These are phyloP conservation scores for Ogataea trehalophila DNA, from an alignment of 805 yeast genomes.

Conservation along the genomic window DNA sequence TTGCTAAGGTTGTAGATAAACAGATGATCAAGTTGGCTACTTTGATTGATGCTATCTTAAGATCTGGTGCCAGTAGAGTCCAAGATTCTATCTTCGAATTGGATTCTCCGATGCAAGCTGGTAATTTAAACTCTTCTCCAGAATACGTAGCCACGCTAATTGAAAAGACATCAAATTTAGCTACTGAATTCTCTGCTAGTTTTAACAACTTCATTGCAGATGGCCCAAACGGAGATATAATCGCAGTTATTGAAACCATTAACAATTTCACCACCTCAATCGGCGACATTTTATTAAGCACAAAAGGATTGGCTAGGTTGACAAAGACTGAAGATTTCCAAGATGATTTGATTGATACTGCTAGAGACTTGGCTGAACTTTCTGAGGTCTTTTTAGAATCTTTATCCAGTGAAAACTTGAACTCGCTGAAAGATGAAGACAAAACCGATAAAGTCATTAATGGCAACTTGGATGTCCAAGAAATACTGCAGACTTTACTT, in stretches of 20 bases:
- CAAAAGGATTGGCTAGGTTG: conserved; percentile 63
- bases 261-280: conserved; percentile 59
- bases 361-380: conserved; percentile 54
- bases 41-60: conserved; percentile 66
- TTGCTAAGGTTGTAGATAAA: conserved; percentile 45
- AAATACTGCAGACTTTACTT: conserved; percentile 55
- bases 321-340: conserved; percentile 47
- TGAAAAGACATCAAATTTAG: conserved; percentile 64
- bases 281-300: conserved; percentile 56
- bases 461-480: conserved; percentile 71
- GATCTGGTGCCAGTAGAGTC: conserved; percentile 62
- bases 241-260: conserved; percentile 55
- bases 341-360: conserved; percentile 42
- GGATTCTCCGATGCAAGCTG: conserved; percentile 77
- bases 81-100: conserved; percentile 69
- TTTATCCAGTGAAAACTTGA: conserved; percentile 48
- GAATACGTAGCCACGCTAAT: conserved; percentile 60
- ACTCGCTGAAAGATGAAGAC: conserved; percentile 52
- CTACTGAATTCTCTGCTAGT: conserved; percentile 75
- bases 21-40: conserved; percentile 45
- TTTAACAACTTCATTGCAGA: conserved; percentile 75
- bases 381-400: conserved; percentile 59
- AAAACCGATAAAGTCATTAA: conserved; percentile 73
- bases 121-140: conserved; percentile 72
- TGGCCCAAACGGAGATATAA: conserved; percentile 63